Evolutionary conservation across 164 flowering plant species (phyloP).

Genomic region (Vitis labrusca): DNA sequence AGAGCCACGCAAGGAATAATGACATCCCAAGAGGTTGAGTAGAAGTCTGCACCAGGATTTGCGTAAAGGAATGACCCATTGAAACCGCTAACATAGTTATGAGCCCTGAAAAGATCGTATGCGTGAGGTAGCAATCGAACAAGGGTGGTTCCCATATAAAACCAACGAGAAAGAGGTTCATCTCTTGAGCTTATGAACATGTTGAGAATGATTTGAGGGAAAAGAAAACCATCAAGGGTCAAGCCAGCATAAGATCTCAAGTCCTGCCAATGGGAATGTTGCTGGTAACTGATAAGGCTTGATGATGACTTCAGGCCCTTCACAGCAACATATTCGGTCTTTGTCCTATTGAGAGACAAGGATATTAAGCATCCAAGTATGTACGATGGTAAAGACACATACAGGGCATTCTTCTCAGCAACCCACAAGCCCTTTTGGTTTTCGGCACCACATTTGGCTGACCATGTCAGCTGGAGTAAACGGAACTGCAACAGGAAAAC

Average conservation of each 20-base stretch:
- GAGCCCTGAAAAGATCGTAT: no score
- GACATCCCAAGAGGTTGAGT: not conserved
- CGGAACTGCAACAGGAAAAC: constrained; percentile 48
- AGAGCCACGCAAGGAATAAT: not conserved
- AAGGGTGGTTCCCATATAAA: not conserved
- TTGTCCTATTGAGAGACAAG: not conserved
- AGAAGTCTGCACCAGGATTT: not conserved
- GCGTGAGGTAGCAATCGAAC: no score
- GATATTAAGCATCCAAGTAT: not conserved
- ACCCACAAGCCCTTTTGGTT: not conserved
- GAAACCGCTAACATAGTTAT: no score
- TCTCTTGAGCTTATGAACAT: not conserved
- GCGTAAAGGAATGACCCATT: not conserved
- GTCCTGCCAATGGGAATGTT: no score
- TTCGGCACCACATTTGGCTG: constrained; percentile 24
- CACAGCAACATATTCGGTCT: no score
- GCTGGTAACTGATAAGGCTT: no score
- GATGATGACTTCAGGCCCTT: not conserved
- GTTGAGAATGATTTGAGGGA: not conserved
- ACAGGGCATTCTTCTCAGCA: not conserved
- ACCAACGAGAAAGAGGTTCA: not conserved
- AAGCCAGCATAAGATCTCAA: not conserved
- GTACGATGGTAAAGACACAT: not conserved
- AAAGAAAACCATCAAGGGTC: not conserved
- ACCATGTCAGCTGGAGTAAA: constrained; percentile 51